Base-by-base conservation (phyloP, 768 basidiomycete species). In the Suillus decipiens region DNA sequence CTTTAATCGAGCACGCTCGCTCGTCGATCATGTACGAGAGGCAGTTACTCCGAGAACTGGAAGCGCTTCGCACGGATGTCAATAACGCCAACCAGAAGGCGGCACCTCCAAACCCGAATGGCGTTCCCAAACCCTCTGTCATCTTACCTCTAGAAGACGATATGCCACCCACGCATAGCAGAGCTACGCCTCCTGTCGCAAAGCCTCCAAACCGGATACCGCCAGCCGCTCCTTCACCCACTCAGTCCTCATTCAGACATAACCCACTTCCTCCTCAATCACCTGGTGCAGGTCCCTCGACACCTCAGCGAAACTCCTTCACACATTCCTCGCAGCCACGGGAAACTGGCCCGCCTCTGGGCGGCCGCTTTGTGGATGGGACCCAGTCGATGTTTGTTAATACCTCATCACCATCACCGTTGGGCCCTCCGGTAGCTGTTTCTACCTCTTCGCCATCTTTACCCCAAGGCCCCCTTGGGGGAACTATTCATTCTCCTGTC, bases 11-110 rank as follows among this genome's bases (percentile, higher is more conserved):
- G 74, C 95, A 99, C 75, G 93, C 93, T 19, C 89, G 96, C 28
- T 90, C 95, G 19, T 89, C 89, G 33, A 87, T 99, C 69, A 87
- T 95, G 81, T 97, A 95, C 71, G 96, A 99, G 73, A 85, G 89
- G 66, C 94, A 96, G 72, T 80, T 92, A 17, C 80, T 98, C 60
- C 86, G 89, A 56, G 96, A 99, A 73, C 80, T 97, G 24, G 96
- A 98, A 73, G 84, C 91, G 24, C 84, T 98, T 37, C 82, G 86
- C 61, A 84, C 82, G 2, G 96, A 97, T 72, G 80, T 99, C 59
- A 80, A 76, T 67, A 84, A 81, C 66, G 89, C 90, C 5, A 84
- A 85, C 48, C 83, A 87, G 69, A 89, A 88, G 71, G 79, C 79
- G 31, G 71, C 80, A 0, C 81, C 82, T 3, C 68, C 81, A 31